Percentiles rank a stretch among this genome's conserved stretches.
Evolutionary conservation across 2,329 filamentous ascomycete genomes (phyloP).

Genomic region (Trichoderma arundinaceum): DNA sequence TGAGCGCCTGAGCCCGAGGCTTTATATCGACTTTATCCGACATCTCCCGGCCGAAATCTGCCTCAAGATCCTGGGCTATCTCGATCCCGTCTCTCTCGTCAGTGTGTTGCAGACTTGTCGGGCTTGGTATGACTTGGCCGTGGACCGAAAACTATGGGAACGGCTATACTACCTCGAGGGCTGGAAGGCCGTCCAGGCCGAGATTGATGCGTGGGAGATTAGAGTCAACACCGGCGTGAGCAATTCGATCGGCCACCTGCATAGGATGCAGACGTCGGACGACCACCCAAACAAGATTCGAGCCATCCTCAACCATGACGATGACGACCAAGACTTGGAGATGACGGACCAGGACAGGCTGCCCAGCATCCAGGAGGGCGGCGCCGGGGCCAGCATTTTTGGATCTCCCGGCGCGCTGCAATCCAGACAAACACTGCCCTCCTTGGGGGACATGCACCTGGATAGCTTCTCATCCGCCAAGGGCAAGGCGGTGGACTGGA

Average conservation of each 20-base stretch:
- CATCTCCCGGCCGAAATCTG: conserved; percentile 90
- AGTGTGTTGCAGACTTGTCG: conserved; percentile 79
- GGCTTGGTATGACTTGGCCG: conserved; percentile 78
- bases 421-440: conserved; percentile 39
- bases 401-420: conserved; percentile 44
- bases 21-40: conserved; percentile 90
- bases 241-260: conserved; percentile 49
- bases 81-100: conserved; percentile 81
- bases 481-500: conserved; percentile 42
- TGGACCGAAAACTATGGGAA: conserved; percentile 88
- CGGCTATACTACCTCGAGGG: conserved; percentile 82
- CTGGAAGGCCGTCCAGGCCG: conserved; percentile 73
- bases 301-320: conserved; percentile 56
- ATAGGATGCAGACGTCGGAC: conserved; percentile 53
- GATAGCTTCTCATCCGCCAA: conserved; percentile 38
- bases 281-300: conserved; percentile 62
- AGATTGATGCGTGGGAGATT: conserved; percentile 71
- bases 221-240: conserved; percentile 55
- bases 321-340: conserved; percentile 59
- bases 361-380: conserved; percentile 37
- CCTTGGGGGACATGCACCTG: conserved; percentile 42
- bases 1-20: conserved; percentile 76
- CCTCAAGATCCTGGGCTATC: conserved; percentile 83
- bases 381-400: conserved; percentile 42
- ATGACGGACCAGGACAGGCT: conserved; percentile 51